Base-by-base conservation (phyloP, 352 stramenopile species). In the Thalassiosira livingstoniorum region DNA sequence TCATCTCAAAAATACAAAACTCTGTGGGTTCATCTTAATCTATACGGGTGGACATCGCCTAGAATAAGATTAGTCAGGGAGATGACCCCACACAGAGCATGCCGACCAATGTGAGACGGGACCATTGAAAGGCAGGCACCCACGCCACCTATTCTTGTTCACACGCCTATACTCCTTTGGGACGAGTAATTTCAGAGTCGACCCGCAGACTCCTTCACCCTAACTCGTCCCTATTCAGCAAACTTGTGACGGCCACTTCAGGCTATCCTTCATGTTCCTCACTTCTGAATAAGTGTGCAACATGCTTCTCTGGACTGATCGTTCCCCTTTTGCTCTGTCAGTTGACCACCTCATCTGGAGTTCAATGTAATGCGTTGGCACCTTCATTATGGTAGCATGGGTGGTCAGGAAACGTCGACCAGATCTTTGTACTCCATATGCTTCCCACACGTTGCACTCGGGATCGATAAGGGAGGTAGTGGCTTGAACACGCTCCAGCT, bases 181-280 rank as follows among this genome's bases (percentile, higher is more conserved):
- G n/a, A n/a, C n/a, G n/a, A n/a, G n/a, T n/a, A n/a, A n/a, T n/a
- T n/a, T n/a, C n/a, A n/a, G n/a, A n/a, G n/a, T n/a, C n/a, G n/a
- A n/a, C n/a, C n/a, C n/a, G n/a, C n/a, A n/a, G n/a, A n/a, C n/a
- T n/a, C n/a, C n/a, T n/a, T n/a, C n/a, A n/a, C n/a, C n/a, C n/a
- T n/a, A n/a, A n/a, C n/a, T n/a, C n/a, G n/a, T n/a, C n/a, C n/a
- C 43, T 60, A 34, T 60, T 66, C 42, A 75, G 42, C 53, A 71
- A 25, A 47, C 63, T 31, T 58, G 31, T 31, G 63, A 71, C 43
- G 63, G 63, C 39, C 53, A 43, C 3, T 60, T 57, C 21, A 71
- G 21, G 13, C 39, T 60, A 11, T 15, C 21, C n/a, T 27, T 58
- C 47, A 58, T 58, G 27, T 58, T 58, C 4, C 47, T 11, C 47